Percentiles rank a stretch among this genome's conserved stretches.
These are phyloP conservation scores for Mycena alexandri DNA, from an alignment of 768 basidiomycete species.

Conservation along the genomic window DNA sequence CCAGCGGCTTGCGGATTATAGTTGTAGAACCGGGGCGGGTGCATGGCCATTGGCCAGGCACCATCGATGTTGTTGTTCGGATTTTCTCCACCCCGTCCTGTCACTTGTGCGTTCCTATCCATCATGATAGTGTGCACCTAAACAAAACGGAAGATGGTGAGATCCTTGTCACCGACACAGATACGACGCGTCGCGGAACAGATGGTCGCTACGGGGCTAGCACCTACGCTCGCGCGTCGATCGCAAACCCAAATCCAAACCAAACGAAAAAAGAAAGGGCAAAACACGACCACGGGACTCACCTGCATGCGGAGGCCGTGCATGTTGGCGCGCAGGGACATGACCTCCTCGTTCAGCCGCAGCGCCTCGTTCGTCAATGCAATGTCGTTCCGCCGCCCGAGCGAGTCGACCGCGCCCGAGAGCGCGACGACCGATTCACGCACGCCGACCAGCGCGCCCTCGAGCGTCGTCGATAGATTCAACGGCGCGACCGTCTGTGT, in stretches of 20 bases:
- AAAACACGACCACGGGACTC: conserved; percentile 38
- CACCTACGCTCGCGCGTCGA: neutral
- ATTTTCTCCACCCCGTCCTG: conserved; percentile 51
- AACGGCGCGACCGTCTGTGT: conserved; percentile 67
- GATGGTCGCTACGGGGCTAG: conserved; percentile 13
- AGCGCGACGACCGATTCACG: conserved; percentile 71
- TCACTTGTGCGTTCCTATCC: conserved; percentile 75
- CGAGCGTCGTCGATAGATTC: conserved; percentile 71
- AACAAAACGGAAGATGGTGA: conserved; percentile 12
- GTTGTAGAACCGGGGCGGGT: conserved; percentile 27
- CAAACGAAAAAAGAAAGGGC: conserved; percentile 4
- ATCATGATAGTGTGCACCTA: conserved; percentile 81
- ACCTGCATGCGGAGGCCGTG: conserved; percentile 88
- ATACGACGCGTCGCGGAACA: neutral
- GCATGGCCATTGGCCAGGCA: conserved; percentile 33
- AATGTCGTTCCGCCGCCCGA: conserved; percentile 74
- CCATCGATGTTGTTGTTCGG: conserved; percentile 26
- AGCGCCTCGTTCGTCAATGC: conserved; percentile 78
- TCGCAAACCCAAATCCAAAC: too few species aligned
- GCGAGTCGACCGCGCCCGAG: conserved; percentile 70
- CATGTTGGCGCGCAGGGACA: conserved; percentile 73
- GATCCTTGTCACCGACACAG: conserved; percentile 16
- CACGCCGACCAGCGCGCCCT: conserved; percentile 70
- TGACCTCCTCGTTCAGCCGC: conserved; percentile 79
- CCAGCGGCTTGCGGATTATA: conserved; percentile 14